Percentiles rank a stretch among this genome's conserved stretches.
Evolutionary conservation across 202 grass and related monocot genomes (phyloP).

Genomic region (Setaria viridis): DNA sequence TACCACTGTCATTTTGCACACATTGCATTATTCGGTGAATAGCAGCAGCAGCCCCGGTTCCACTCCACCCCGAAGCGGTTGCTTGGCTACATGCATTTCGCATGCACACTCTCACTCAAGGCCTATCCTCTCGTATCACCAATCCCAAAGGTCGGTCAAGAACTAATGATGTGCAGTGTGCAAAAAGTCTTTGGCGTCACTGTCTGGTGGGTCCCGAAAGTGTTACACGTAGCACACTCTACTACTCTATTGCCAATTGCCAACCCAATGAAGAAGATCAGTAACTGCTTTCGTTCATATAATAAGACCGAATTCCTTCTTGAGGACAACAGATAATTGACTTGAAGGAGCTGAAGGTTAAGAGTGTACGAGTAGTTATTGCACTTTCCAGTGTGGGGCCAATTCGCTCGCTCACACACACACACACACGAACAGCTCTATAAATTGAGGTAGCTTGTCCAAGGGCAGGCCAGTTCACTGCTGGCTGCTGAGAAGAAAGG

Average conservation of each 20-base stretch:
- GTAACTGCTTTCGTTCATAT: neutral
- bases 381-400: neutral
- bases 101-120: neutral
- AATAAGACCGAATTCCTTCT: neutral
- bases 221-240: neutral
- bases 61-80: no score
- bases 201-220: neutral
- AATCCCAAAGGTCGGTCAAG: neutral
- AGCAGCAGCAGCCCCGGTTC: no score
- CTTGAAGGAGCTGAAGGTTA: neutral
- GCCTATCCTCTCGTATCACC: neutral
- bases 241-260: neutral
- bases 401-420: neutral
- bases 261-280: conserved; percentile 27
- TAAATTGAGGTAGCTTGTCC: conserved; percentile 10
- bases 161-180: neutral
- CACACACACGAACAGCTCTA: neutral
- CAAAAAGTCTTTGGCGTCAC: neutral
- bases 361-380: neutral
- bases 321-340: neutral
- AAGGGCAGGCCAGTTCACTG: neutral
- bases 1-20: no score
- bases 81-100: no score
- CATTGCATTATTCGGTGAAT: no score
- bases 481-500: neutral